Percentiles rank a stretch among this genome's conserved stretches.
Evolutionary conservation across 805 yeast genomes (phyloP).

Genomic region (Saturnispora halmiae): DNA sequence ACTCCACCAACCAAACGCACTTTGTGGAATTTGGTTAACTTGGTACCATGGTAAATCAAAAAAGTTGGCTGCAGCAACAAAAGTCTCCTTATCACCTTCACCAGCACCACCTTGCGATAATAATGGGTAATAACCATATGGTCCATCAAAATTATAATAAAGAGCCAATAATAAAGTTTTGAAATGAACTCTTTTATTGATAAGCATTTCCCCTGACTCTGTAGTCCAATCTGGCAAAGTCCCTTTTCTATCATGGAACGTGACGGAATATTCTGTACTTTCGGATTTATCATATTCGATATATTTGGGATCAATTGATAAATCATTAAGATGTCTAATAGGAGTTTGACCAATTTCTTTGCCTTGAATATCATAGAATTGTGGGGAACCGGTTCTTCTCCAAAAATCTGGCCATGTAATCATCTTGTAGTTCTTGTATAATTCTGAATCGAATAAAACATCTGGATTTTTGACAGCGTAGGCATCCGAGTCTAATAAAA

Average conservation of each 20-base stretch:
- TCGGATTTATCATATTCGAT: slow-evolving; percentile 30
- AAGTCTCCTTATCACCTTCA: slow-evolving; percentile 76
- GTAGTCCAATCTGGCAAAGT: slow-evolving; percentile 62
- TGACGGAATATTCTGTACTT: slow-evolving; percentile 25
- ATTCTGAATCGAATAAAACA: slow-evolving; percentile 45
- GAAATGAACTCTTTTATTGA: slow-evolving; percentile 51
- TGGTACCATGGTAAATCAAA: slow-evolving; percentile 45
- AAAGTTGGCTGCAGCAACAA: slow-evolving; percentile 59
- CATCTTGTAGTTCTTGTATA: slow-evolving; percentile 43
- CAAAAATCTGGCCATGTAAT: slow-evolving; percentile 83
- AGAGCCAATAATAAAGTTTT: slow-evolving; percentile 49
- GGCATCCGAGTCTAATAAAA: slow-evolving; percentile 69
- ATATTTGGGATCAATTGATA: slow-evolving; percentile 25
- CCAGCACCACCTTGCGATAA: slow-evolving; percentile 69
- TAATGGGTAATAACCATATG: slow-evolving; percentile 57
- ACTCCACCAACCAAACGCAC: slow-evolving; percentile 28
- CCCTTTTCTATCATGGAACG: slow-evolving; percentile 58
- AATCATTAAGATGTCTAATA: slow-evolving; percentile 27
- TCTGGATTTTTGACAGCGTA: slow-evolving; percentile 62
- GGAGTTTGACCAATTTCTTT: slow-evolving; percentile 33
- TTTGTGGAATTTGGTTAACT: slow-evolving; percentile 33
- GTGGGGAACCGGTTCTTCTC: slow-evolving; percentile 75
- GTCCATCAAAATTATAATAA: slow-evolving; percentile 62
- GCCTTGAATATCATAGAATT: slow-evolving; percentile 60
- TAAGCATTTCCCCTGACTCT: slow-evolving; percentile 62